Conservation (phyloP, 805 yeast genomes). For the Candida maesae region DNA sequence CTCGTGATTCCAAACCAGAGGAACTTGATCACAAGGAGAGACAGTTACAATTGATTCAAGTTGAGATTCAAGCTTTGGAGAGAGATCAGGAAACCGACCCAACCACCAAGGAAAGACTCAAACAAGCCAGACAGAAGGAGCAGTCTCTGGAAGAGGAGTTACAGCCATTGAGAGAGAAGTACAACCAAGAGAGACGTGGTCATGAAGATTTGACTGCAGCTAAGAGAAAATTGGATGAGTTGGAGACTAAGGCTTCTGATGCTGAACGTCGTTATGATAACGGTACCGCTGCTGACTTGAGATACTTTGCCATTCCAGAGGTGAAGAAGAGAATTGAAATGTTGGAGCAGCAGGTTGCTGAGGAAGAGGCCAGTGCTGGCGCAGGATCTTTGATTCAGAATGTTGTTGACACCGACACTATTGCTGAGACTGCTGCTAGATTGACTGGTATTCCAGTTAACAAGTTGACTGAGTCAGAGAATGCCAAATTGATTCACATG, state of each 20-base stretch:
- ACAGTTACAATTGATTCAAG: slow-evolving; percentile 85
- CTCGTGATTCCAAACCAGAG: slow-evolving; percentile 97
- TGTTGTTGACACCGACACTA: slow-evolving; percentile 87
- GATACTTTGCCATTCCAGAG: slow-evolving; percentile 97
- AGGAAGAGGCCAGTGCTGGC: slow-evolving; percentile 62
- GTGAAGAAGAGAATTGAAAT: slow-evolving; percentile 69
- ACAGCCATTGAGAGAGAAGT: slow-evolving; percentile 80
- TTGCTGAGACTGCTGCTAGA: slow-evolving; percentile 96
- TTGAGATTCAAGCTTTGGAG: slow-evolving; percentile 94
- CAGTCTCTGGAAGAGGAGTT: slow-evolving; percentile 84
- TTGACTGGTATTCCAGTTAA: slow-evolving; percentile 96
- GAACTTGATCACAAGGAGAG: slow-evolving; percentile 93
- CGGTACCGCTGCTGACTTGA: slow-evolving; percentile 89
- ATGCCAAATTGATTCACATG: slow-evolving; percentile 90
- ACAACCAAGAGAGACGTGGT: slow-evolving; percentile 81
- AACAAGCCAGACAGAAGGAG: slow-evolving; percentile 70
- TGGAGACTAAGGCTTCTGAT: slow-evolving; percentile 88
- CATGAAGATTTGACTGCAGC: slow-evolving; percentile 88
- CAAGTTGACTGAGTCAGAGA: slow-evolving; percentile 93
- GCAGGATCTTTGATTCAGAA: slow-evolving; percentile 72
- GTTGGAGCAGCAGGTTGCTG: slow-evolving; percentile 73
- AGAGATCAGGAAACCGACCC: slow-evolving; percentile 86
- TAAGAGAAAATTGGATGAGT: slow-evolving; percentile 86
- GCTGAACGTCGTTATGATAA: slow-evolving; percentile 97
- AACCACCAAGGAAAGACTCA: slow-evolving; percentile 81